A percentile compares a stretch with the other conserved stretches of the same genome.
These are phyloP conservation scores for Gnomoniopsis smithogilvyi DNA, from an alignment of 2,329 filamentous ascomycete species.

Conservation along the genomic window DNA sequence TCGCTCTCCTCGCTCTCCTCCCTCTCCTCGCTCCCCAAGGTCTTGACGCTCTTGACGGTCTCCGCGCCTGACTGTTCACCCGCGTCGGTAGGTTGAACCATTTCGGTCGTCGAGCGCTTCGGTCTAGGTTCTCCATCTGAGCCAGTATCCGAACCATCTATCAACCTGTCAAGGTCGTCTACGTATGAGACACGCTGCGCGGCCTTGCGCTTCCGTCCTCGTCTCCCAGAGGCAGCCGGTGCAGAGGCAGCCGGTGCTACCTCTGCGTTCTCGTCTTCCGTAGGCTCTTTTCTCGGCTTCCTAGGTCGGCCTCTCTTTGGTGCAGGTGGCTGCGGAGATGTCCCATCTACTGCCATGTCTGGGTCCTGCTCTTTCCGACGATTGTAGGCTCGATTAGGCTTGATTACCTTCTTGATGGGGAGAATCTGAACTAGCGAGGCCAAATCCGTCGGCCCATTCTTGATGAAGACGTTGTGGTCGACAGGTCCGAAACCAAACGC, in stretches of 20 bases:
- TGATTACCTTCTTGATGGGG: neutral
- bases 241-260: neutral
- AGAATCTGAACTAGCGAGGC: constrained; percentile 1
- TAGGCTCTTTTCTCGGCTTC: neutral
- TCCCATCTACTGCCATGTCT: neutral
- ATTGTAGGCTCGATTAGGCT: neutral
- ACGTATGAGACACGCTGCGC: constrained; percentile 4
- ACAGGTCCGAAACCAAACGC: constrained; percentile 6
- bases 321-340: neutral
- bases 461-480: neutral
- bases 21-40: neutral
- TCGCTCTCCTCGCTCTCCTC: constrained; percentile 4
- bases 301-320: neutral
- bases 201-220: constrained; percentile 15
- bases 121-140: neutral
- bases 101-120: constrained; percentile 5
- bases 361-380: neutral
- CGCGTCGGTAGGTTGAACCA: neutral
- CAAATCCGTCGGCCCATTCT: constrained; percentile 1
- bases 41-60: neutral
- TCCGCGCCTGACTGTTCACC: neutral
- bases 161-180: neutral
- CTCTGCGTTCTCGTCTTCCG: neutral
- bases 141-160: neutral
- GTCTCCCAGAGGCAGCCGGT: neutral